Evolutionary conservation across 768 basidiomycete genomes (phyloP).

Genomic region (Pulveroboletus frians): DNA sequence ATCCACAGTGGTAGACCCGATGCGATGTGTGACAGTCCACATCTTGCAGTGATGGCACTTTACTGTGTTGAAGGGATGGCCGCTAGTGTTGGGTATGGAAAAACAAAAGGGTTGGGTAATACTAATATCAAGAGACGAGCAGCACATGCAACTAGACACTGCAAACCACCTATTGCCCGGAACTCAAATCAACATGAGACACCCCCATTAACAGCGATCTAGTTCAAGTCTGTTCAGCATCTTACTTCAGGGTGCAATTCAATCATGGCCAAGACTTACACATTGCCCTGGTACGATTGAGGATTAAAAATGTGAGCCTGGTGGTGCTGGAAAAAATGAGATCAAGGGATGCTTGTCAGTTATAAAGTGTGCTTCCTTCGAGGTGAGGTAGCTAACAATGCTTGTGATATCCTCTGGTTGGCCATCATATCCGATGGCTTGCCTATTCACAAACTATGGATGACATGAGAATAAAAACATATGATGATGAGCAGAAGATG

Average conservation of each 20-base stretch:
- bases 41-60: too few relatives aligned
- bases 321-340: neutral
- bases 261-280: neutral
- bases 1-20: too few relatives aligned
- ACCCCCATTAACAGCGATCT: conserved; percentile 10
- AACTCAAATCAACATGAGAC: neutral
- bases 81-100: too few relatives aligned
- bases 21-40: too few relatives aligned
- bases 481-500: neutral
- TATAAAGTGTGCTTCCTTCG: conserved; percentile 32
- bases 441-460: neutral
- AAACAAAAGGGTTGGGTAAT: neutral
- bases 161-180: neutral
- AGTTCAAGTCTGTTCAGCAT: neutral
- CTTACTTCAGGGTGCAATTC: neutral
- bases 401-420: conserved; percentile 31
- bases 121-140: too few relatives aligned
- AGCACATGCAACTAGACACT: neutral
- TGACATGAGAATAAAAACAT: too few relatives aligned
- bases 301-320: neutral
- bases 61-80: too few relatives aligned
- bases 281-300: conserved; percentile 3
- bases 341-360: conserved; percentile 23
- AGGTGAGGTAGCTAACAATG: conserved; percentile 32
- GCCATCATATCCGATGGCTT: conserved; percentile 14